These are phyloP conservation scores for Chaetothyriales sp. DNA, from an alignment of 2,329 filamentous ascomycete species.

Conservation along the genomic window DNA sequence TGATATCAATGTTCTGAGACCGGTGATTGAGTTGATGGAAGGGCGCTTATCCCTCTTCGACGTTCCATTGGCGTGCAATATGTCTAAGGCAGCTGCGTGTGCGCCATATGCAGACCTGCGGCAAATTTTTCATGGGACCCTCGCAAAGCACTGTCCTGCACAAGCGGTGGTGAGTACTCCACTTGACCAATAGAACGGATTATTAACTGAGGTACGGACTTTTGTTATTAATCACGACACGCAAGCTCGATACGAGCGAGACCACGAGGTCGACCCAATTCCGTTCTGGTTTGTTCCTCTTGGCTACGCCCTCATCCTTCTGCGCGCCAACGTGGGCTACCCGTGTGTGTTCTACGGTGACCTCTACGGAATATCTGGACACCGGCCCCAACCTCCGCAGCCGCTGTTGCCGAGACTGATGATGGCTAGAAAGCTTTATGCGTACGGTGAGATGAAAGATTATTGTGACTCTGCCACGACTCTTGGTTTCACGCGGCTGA, in stretches of 20 bases:
- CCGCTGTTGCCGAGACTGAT: conserved; percentile 41
- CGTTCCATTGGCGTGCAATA: conserved; percentile 54
- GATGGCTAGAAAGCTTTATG: conserved; percentile 50
- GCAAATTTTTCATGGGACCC: conserved; percentile 47
- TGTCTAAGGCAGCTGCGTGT: conserved; percentile 45
- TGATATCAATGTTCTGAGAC: conserved; percentile 40
- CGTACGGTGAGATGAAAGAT: conserved; percentile 51
- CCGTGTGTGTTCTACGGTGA: conserved; percentile 61
- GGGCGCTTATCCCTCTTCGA: conserved; percentile 52
- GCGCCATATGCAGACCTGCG: conserved; percentile 44
- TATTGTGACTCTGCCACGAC: conserved; percentile 48
- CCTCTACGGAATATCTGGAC: conserved; percentile 48
- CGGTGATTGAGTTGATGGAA: conserved; percentile 46
- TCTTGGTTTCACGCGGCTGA: conserved; percentile 46
- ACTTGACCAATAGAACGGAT: background rate
- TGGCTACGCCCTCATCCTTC: conserved; percentile 58
- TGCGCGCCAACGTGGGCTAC: conserved; percentile 44
- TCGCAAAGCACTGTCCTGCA: conserved; percentile 41
- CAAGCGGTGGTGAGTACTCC: conserved; percentile 41
- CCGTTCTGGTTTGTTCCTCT: conserved; percentile 56
- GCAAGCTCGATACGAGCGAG: conserved; percentile 23
- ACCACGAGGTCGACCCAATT: conserved; percentile 38
- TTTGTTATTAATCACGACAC: conserved; percentile 64
- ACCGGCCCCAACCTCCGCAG: conserved; percentile 31
- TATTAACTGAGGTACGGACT: conserved; percentile 29